Evolutionary conservation across 2,329 filamentous ascomycete species (phyloP), one percentile per base, ranked within the genome.

Genomic region (Ceratocystis ficicola): DNA sequence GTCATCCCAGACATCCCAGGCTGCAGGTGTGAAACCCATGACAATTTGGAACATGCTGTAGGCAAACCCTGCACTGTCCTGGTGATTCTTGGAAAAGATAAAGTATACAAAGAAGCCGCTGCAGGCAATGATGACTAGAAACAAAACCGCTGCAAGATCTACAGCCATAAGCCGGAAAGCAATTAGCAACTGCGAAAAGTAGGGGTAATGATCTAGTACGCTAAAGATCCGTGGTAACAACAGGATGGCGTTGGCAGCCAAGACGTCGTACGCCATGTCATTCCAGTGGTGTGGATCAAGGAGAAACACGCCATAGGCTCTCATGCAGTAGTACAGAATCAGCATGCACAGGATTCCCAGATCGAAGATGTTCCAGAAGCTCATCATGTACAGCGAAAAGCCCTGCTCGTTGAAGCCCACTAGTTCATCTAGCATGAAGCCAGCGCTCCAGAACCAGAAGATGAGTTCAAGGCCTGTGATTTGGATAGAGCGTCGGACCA

Each of bases 371-470:
- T 96, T 96, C 93, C 93, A 96, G 74, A 96, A 94, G 74, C 90
- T 95, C 86, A 96, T 93, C 72, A 96, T 90, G 76, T 96, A 97
- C 36, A 97, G 83, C 46, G 91, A 92, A 74, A 96, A 96, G 2
- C 93, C 93, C 75, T 96, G 91, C 74, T 97, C 93, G 70, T 92
- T 96, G 79, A 96, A 96, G 10, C 92, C 92, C 20, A 96, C 91
- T 25, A 97, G 83, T 75, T 96, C 93, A 72, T 96, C 93, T 41
- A 96, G 83, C 90, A 96, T 95, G 75, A 95, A 96, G 0, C 93
- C 93, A 30, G 90, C 90, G 73, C 90, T 95, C 92, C 93, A 97
- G 74, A 96, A 90, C 93, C 93, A 97, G 76, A 97, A 96, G 12
- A 96, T 74, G 17, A 96, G 79, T 74, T 97, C 93, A 8, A 96